These are phyloP conservation scores for Diophrys sp. DNA, from an alignment of 73 alveolate species.

Conservation along the genomic window DNA sequence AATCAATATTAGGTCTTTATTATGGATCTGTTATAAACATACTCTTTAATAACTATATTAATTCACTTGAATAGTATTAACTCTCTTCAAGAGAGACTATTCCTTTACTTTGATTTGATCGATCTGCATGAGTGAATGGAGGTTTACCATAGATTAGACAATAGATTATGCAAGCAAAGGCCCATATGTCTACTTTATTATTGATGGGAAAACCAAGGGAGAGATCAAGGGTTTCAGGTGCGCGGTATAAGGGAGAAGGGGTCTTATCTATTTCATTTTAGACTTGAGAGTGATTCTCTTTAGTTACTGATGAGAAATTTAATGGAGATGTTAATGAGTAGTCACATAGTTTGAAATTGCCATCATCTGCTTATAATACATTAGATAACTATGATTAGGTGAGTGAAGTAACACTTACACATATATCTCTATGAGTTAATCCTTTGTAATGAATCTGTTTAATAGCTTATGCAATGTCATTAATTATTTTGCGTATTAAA, in stretches of 20 bases:
- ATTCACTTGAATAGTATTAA: background rate
- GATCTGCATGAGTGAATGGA: conserved; percentile 91
- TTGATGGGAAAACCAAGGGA: conserved; percentile 68
- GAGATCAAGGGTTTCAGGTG: conserved; percentile 94
- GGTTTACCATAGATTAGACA: conserved; percentile 79
- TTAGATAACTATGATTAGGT: no score
- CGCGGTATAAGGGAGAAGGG: conserved; percentile 90
- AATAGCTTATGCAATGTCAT: no score
- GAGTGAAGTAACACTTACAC: no score
- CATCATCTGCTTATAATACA: no score
- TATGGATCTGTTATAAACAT: background rate
- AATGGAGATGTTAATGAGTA: no score
- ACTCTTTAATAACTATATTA: no score
- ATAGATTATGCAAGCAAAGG: conserved; percentile 75
- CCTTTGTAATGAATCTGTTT: no score
- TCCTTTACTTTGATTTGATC: conserved; percentile 81
- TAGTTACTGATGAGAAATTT: no score
- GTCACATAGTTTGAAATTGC: background rate
- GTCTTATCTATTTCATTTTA: conserved; percentile 77
- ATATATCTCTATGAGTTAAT: no score
- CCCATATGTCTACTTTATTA: conserved; percentile 93
- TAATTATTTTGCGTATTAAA: no score
- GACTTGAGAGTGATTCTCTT: conserved; percentile 53
- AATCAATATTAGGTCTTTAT: background rate
- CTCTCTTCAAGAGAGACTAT: conserved; percentile 10